Base-by-base conservation (phyloP, 805 yeast species). In the Myxozyma neglecta region DNA sequence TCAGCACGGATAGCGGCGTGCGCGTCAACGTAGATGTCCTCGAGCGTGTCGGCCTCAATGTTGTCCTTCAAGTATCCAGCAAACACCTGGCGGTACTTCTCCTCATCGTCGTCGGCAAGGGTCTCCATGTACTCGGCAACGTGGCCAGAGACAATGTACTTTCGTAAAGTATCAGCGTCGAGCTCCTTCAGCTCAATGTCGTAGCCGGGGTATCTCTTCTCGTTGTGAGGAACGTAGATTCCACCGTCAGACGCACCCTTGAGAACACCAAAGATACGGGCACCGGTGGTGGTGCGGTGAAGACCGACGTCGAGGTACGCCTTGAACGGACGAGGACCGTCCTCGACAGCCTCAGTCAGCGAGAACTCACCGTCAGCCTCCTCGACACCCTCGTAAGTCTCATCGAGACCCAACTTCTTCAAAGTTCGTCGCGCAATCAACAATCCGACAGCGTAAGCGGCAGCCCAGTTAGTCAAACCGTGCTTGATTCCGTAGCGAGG, bases 211-310 rank as follows among this genome's bases (percentile, higher is more conserved):
- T 92, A 94, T 88, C 99, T 92, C 87, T 92, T 92, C 78, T 96
- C 89, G 74, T 96, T 90, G 92, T 94, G 99, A 73, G 99, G 99
- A 78, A 94, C 85, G 92, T 89, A 90, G 76, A 94, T 85, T 76
- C 99, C 99, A 89, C 99, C 99, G 80, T 94, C 99, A 70, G 98
- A 93, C 77, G 99, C 99, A 89, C 99, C 99, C 88, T 94, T 94
- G 77, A 94, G 85, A 78, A 94, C 97, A 90, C 98, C 99, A 77
- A 94, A 94, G 80, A 94, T 86, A 83, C 96, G 90, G 79, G 98
- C 97, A 90, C 99, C 99, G 76, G 98, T 92, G 84, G 99, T 94
- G 83, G 99, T 91, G 88, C 99, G 92, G 83, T 91, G 96, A 80
- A 94, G 85, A 90, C 99, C 99, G 77, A 94, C 92, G 80, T 94